Percentiles rank a stretch among this genome's conserved stretches.
Evolutionary conservation across 495 filamentous ascomycete species (phyloP).

Genomic region (Talaromyces proteolyticus): DNA sequence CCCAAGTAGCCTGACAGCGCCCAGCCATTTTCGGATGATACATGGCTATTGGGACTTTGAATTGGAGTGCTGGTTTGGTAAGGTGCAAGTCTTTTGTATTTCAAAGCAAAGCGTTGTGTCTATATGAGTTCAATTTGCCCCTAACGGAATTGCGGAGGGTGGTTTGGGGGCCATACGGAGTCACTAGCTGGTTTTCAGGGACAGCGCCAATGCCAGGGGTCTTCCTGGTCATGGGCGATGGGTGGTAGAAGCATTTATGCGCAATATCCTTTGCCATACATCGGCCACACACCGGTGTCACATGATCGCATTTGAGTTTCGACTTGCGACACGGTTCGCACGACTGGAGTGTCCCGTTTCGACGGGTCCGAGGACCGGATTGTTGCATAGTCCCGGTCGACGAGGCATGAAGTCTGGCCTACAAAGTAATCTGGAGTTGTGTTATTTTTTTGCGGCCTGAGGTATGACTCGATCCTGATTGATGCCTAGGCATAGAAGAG

Average conservation of each 20-base stretch:
- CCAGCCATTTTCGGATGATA: background rate
- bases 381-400: background rate
- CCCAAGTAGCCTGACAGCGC: constrained; percentile 39
- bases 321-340: constrained; percentile 48
- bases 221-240: constrained; percentile 35
- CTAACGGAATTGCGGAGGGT: too few species aligned
- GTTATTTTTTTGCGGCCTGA: background rate
- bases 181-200: background rate
- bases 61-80: background rate
- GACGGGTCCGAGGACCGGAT: constrained; percentile 11
- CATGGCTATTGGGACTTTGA: background rate
- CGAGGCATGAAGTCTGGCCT: background rate
- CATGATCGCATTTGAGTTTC: constrained; percentile 44
- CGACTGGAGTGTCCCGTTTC: constrained; percentile 41
- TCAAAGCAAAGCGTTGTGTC: too few species aligned
- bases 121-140: too few species aligned
- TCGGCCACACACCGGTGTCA: constrained; percentile 28
- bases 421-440: background rate
- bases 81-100: too few species aligned
- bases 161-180: background rate
- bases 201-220: background rate
- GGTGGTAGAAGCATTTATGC: constrained; percentile 35
- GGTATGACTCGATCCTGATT: background rate
- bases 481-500: background rate
- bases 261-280: constrained; percentile 27